phyloP scores from a whole-genome alignment of 148 eudicot genomes.

The Simmondsia chinensis region DNA sequence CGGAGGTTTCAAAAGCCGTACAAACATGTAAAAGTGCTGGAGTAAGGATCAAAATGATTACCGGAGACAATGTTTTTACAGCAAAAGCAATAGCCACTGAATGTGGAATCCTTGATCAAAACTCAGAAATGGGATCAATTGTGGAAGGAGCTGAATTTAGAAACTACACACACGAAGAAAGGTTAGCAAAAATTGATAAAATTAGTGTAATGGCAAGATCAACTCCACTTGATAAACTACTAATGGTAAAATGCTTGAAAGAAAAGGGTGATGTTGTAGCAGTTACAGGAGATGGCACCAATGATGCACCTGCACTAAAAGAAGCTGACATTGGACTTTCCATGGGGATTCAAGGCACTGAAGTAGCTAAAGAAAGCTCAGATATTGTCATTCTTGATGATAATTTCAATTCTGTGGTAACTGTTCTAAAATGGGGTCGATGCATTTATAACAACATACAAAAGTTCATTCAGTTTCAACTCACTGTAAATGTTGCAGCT shows the following conservation, averaged over 20 bases:
- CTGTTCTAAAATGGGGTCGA: slow-evolving; percentile 68
- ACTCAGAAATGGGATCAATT: slow-evolving; percentile 36
- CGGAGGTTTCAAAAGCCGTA: slow-evolving; percentile 56
- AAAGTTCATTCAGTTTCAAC: slow-evolving; percentile 80
- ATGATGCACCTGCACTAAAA: slow-evolving; percentile 77
- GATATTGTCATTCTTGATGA: slow-evolving; percentile 78
- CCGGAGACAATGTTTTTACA: slow-evolving; percentile 81
- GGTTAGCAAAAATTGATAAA: slow-evolving; percentile 36
- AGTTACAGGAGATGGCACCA: slow-evolving; percentile 81
- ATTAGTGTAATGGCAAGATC: slow-evolving; percentile 87
- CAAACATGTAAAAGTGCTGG: slow-evolving; percentile 58
- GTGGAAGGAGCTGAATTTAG: slow-evolving; percentile 63
- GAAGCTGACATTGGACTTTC: slow-evolving; percentile 90
- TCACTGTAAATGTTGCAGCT: slow-evolving; percentile 83
- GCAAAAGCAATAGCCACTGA: slow-evolving; percentile 86
- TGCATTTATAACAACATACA: slow-evolving; percentile 78
- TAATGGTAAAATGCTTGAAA: slow-evolving; percentile 80
- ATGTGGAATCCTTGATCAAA: slow-evolving; percentile 59
- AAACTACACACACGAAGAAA: slow-evolving; percentile 53
- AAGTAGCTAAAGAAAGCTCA: slow-evolving; percentile 87
- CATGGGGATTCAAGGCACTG: slow-evolving; percentile 86
- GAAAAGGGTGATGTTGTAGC: slow-evolving; percentile 79
- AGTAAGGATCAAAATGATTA: slow-evolving; percentile 70
- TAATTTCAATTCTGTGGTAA: slow-evolving; percentile 59
- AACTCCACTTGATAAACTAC: slow-evolving; percentile 73